A percentile compares a stretch with the other conserved stretches of the same genome.
Conservation (phyloP, 1,284 basidiomycete genomes). For the Peniophora sp. region DNA sequence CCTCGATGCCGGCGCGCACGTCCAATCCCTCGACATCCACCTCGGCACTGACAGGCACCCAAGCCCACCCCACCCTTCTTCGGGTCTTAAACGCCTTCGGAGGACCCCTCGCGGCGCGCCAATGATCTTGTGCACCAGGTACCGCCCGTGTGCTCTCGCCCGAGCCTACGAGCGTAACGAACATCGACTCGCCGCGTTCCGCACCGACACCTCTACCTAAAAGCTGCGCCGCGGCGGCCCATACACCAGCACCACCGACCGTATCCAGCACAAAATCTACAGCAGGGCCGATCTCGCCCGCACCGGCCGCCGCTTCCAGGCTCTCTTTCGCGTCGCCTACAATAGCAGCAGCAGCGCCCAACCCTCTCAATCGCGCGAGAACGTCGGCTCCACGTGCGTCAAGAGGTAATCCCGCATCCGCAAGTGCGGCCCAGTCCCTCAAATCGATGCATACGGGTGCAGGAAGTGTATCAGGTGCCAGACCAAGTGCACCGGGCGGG, state of each 20-base stretch:
- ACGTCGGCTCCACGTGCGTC: conserved; percentile 23
- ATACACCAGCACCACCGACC: conserved; percentile 67
- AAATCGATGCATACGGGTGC: not conserved
- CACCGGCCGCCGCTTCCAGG: conserved; percentile 43
- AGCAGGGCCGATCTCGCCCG: conserved; percentile 33
- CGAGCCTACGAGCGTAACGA: conserved; percentile 73
- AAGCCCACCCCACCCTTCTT: conserved; percentile 54
- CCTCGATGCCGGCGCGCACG: conserved; percentile 55
- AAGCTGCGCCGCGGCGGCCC: conserved; percentile 62
- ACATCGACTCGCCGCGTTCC: conserved; percentile 36
- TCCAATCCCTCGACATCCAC: conserved; percentile 76
- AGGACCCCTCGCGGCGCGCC: conserved; percentile 37
- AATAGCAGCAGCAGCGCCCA: conserved; percentile 63
- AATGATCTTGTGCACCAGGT: conserved; percentile 62
- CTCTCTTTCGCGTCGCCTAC: conserved; percentile 49
- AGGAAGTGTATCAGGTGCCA: not conserved
- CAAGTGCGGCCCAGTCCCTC: not conserved
- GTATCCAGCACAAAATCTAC: conserved; percentile 81
- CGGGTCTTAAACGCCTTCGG: conserved; percentile 6
- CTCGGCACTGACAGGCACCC: conserved; percentile 66
- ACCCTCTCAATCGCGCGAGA: conserved; percentile 47
- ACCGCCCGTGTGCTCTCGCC: conserved; percentile 43
- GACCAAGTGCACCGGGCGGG: conserved; percentile 4
- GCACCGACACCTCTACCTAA: conserved; percentile 26
- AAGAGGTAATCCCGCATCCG: conserved; percentile 4